Percentiles rank a stretch among this genome's conserved stretches.
Conservation (phyloP, 768 basidiomycete species). For the Tricholoma furcatifolium region DNA sequence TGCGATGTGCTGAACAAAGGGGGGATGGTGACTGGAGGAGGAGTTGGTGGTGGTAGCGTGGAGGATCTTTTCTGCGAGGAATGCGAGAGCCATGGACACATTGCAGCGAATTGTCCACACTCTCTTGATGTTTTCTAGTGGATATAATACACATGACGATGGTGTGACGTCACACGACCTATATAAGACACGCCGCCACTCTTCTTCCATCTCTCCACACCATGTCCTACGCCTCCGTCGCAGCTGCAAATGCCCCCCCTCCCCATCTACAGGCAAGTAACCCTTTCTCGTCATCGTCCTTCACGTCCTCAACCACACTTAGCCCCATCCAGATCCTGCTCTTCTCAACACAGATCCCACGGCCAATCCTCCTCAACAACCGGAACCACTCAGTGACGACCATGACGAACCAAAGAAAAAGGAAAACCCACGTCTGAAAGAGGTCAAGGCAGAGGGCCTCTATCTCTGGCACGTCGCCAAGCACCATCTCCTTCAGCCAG, state of each 20-base stretch:
- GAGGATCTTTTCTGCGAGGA: slow-evolving; percentile 70
- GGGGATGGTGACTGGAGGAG: slow-evolving; percentile 18
- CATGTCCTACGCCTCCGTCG: slow-evolving; percentile 77
- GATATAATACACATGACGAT: slow-evolving; percentile 7
- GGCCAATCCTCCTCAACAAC: slow-evolving; percentile 23
- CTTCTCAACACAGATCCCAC: slow-evolving; percentile 51
- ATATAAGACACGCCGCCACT: slow-evolving; percentile 10
- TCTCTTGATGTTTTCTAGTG: slow-evolving; percentile 82
- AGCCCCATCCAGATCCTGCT: slow-evolving; percentile 66
- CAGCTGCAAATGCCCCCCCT: slow-evolving; percentile 56
- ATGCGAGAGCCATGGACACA: slow-evolving; percentile 80
- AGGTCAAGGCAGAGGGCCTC: slow-evolving; percentile 49
- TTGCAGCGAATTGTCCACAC: slow-evolving; percentile 77
- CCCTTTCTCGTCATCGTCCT: neutral
- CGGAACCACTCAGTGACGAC: neutral
- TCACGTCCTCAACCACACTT: slow-evolving; percentile 11
- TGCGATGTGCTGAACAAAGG: slow-evolving; percentile 75
- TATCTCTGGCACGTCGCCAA: slow-evolving; percentile 54
- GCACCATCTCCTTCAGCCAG: slow-evolving; percentile 58
- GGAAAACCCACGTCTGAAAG: slow-evolving; percentile 35
- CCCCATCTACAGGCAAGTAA: slow-evolving; percentile 40
- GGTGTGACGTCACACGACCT: slow-evolving; percentile 10
- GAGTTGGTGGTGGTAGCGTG: neutral
- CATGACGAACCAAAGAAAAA: slow-evolving; percentile 15
- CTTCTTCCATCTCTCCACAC: slow-evolving; percentile 4